Conservation (phyloP, 768 basidiomycete genomes). For the Serendipita indica region DNA sequence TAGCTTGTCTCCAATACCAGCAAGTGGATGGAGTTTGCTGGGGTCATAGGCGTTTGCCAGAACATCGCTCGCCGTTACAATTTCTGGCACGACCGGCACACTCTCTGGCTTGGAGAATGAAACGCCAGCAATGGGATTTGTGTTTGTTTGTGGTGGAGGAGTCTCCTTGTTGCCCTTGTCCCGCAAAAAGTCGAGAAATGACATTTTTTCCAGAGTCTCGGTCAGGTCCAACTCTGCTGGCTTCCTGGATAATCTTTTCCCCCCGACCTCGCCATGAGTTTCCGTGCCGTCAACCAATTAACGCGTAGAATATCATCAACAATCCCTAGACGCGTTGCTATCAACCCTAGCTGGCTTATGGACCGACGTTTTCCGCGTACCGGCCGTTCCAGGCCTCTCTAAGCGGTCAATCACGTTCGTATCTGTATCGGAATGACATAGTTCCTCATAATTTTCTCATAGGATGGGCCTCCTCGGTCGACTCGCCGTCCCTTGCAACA, state of each 20-base stretch:
- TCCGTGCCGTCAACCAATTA: background rate
- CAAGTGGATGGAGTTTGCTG: conserved; percentile 83
- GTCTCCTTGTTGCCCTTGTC: conserved; percentile 7
- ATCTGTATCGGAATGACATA: background rate
- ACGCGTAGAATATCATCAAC: conserved; percentile 1
- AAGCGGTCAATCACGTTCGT: too few species aligned
- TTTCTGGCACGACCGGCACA: conserved; percentile 13
- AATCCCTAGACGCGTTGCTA: background rate
- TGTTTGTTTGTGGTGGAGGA: background rate
- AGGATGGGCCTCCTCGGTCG: background rate
- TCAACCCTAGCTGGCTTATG: background rate
- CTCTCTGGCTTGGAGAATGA: conserved; percentile 10
- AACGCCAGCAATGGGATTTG: background rate
- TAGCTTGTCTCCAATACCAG: conserved; percentile 79
- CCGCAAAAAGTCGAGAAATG: conserved; percentile 10
- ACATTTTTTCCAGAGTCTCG: background rate
- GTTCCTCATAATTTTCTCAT: background rate
- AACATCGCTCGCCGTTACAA: conserved; percentile 73
- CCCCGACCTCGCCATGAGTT: background rate
- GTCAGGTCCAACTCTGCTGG: background rate
- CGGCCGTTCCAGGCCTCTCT: too few species aligned
- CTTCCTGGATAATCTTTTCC: background rate
- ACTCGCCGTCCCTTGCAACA: conserved; percentile 56
- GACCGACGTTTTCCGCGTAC: background rate
- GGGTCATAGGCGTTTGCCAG: conserved; percentile 83